phyloP scores from a whole-genome alignment of 495 filamentous ascomycete genomes.

The Ramalina intermedia region DNA sequence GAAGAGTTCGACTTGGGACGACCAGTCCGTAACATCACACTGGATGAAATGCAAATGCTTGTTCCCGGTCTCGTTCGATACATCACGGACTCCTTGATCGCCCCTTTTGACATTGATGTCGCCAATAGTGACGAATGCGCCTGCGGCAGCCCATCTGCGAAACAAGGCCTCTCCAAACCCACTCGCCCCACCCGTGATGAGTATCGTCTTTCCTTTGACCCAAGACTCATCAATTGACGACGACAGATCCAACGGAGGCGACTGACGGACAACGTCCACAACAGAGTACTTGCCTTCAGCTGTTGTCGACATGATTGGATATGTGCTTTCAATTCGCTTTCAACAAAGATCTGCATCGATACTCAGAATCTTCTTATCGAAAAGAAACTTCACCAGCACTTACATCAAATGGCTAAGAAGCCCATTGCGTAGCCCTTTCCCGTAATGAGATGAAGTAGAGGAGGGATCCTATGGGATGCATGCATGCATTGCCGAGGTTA shows the following conservation, averaged over 20 bases:
- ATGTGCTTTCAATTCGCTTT: too few species aligned
- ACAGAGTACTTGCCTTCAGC: conserved; percentile 2
- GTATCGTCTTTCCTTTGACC: conserved; percentile 27
- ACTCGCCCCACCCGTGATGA: conserved; percentile 38
- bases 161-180: conserved; percentile 32
- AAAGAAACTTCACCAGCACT: too few species aligned
- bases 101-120: conserved; percentile 28
- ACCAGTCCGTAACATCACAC: conserved; percentile 44
- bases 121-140: conserved; percentile 33
- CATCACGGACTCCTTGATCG: conserved; percentile 19
- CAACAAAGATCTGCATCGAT: too few species aligned
- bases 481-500: too few species aligned
- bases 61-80: conserved; percentile 22
- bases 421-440: too few species aligned
- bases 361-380: too few species aligned
- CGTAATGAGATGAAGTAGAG: too few species aligned
- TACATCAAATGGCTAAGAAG: too few species aligned
- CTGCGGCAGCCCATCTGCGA: conserved; percentile 26
- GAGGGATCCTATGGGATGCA: too few species aligned
- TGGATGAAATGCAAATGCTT: conserved; percentile 34
- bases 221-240: conserved; percentile 7
- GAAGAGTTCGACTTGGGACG: conserved; percentile 48
- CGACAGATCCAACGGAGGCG: conserved; percentile 10
- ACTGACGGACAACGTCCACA: conserved; percentile 10
- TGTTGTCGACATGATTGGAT: not conserved